Evolutionary conservation across 495 filamentous ascomycete species (phyloP).

Genomic region (Podospora didyma): DNA sequence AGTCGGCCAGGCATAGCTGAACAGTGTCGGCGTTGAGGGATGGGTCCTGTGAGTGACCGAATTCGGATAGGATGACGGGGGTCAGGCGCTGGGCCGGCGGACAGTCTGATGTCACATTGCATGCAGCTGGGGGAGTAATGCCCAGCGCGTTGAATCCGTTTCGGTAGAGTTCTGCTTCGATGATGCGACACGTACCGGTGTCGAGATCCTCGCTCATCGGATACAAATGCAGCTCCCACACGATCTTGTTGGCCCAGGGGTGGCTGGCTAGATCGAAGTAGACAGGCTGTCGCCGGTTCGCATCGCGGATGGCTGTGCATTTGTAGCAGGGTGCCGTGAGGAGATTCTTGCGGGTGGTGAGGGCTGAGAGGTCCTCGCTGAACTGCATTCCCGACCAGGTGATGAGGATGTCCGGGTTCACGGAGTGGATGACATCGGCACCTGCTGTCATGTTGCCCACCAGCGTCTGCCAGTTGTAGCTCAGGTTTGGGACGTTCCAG

Average conservation of each 20-base stretch:
- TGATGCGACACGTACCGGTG: conserved; percentile 39
- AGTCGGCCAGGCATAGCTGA: conserved; percentile 43
- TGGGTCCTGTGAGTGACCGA: conserved; percentile 39
- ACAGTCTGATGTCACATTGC: conserved; percentile 24
- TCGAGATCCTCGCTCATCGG: conserved; percentile 36
- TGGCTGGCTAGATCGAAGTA: conserved; percentile 25
- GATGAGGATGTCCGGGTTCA: conserved; percentile 51
- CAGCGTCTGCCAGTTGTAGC: conserved; percentile 51
- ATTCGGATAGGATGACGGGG: conserved; percentile 48
- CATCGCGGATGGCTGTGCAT: conserved; percentile 38
- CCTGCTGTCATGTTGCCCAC: conserved; percentile 46
- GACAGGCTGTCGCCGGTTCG: conserved; percentile 22
- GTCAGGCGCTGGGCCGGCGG: conserved; percentile 26
- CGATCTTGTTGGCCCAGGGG: conserved; percentile 42
- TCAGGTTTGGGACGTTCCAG: conserved; percentile 24
- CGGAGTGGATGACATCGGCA: conserved; percentile 42
- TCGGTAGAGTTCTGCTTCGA: conserved; percentile 40
- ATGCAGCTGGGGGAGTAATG: conserved; percentile 30
- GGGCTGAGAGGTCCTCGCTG: conserved; percentile 45
- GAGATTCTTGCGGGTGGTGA: conserved; percentile 39
- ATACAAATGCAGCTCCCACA: conserved; percentile 55
- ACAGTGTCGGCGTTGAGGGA: conserved; percentile 40
- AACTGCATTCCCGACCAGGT: conserved; percentile 54
- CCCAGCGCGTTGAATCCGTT: conserved; percentile 47
- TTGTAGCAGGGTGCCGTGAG: conserved; percentile 40